A percentile compares a stretch with the other conserved stretches of the same genome.
These are phyloP conservation scores for Nigrospora oryzae DNA, from an alignment of 2,329 filamentous ascomycete species.

Conservation along the genomic window DNA sequence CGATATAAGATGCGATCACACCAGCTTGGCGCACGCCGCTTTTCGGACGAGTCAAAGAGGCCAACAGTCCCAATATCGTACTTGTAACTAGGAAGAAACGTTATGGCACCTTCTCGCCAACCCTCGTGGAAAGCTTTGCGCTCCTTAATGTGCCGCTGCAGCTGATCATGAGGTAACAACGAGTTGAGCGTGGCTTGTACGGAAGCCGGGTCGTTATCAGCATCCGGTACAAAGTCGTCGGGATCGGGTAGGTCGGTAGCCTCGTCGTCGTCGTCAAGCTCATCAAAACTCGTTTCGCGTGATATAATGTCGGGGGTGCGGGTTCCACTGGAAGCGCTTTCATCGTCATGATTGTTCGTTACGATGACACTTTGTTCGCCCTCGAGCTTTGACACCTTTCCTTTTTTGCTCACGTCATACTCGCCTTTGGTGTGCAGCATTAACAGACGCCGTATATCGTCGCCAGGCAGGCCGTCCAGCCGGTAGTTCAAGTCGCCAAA, in stretches of 20 bases:
- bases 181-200: constrained; percentile 84
- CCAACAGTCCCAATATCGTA: constrained; percentile 93
- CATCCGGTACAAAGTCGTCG: constrained; percentile 59
- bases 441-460: constrained; percentile 79
- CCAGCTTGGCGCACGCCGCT: constrained; percentile 88
- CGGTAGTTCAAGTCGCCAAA: constrained; percentile 95
- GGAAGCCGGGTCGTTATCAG: constrained; percentile 71
- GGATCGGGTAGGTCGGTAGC: constrained; percentile 44
- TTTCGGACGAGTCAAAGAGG: constrained; percentile 91
- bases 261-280: constrained; percentile 19
- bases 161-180: constrained; percentile 81
- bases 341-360: constrained; percentile 38
- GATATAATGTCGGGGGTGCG: constrained; percentile 20
- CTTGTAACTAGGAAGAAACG: constrained; percentile 92
- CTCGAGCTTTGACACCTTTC: constrained; percentile 27
- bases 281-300: constrained; percentile 20
- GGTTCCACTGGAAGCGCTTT: background rate
- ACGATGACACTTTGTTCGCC: constrained; percentile 39
- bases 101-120: constrained; percentile 82
- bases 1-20: constrained; percentile 90
- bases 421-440: constrained; percentile 75
- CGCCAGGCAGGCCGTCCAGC: constrained; percentile 77
- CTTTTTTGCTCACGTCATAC: constrained; percentile 49
- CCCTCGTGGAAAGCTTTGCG: constrained; percentile 84
- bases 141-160: constrained; percentile 62